A percentile compares a stretch with the other conserved stretches of the same genome.
Evolutionary conservation across 2,329 filamentous ascomycete species (phyloP).

Genomic region (Aspergillus sp.): DNA sequence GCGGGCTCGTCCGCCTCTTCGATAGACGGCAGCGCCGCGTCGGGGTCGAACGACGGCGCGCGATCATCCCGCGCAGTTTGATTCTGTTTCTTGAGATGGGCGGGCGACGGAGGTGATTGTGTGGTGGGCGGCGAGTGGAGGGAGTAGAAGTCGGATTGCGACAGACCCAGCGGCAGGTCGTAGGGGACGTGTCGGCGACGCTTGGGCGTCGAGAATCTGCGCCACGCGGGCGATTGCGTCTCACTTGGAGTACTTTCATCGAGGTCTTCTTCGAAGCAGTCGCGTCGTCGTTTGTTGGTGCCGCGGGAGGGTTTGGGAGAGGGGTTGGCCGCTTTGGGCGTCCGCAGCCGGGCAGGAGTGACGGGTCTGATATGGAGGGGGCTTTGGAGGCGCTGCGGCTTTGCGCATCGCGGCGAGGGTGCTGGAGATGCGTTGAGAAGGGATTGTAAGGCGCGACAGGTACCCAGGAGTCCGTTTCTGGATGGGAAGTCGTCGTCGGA

Average conservation of each 20-base stretch:
- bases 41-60: constrained; percentile 24
- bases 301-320: constrained; percentile 26
- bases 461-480: constrained; percentile 39
- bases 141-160: constrained; percentile 43
- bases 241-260: constrained; percentile 14
- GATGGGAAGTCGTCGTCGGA: constrained; percentile 32
- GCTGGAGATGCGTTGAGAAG: constrained; percentile 41
- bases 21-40: constrained; percentile 36
- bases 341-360: constrained; percentile 29
- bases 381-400: constrained; percentile 39
- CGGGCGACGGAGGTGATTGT: constrained; percentile 29
- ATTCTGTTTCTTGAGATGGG: constrained; percentile 14
- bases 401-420: constrained; percentile 33
- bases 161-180: constrained; percentile 44
- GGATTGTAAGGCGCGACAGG: constrained; percentile 42
- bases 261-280: constrained; percentile 24
- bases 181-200: constrained; percentile 41
- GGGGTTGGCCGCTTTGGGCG: constrained; percentile 11
- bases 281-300: constrained; percentile 40
- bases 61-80: constrained; percentile 8
- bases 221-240: constrained; percentile 3
- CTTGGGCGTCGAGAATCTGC: constrained; percentile 43
- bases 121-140: constrained; percentile 34
- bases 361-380: constrained; percentile 32
- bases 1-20: constrained; percentile 25